Conservation (phyloP, 768 basidiomycete genomes). For the Nidularia sp. region DNA sequence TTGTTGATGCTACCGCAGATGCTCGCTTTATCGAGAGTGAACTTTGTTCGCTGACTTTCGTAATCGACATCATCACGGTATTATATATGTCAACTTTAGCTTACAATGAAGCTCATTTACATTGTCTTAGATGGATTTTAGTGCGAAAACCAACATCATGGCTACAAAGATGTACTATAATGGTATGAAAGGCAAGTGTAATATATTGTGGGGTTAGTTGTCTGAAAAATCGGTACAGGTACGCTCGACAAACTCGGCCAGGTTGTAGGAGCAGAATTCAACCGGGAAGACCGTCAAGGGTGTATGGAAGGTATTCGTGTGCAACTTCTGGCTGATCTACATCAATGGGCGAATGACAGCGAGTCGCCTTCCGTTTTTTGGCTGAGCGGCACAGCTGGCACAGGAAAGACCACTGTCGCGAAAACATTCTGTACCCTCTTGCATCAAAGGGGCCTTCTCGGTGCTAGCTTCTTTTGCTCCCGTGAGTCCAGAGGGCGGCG, state of each 20-base stretch:
- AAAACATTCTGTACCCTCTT: slow-evolving; percentile 3
- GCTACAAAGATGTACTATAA: background rate
- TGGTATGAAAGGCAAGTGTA: background rate
- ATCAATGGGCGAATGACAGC: slow-evolving; percentile 25
- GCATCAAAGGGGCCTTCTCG: background rate
- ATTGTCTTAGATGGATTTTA: background rate
- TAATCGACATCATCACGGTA: background rate
- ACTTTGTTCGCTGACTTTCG: background rate
- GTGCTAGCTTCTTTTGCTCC: background rate
- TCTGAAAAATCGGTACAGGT: background rate
- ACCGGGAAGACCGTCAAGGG: background rate
- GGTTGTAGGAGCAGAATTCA: background rate
- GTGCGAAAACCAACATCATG: background rate
- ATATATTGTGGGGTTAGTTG: background rate
- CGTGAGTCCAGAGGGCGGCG: background rate
- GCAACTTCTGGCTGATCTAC: slow-evolving; percentile 6
- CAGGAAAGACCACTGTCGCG: slow-evolving; percentile 14
- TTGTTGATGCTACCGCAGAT: background rate
- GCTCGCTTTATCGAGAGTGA: background rate
- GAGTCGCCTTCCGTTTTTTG: slow-evolving; percentile 17
- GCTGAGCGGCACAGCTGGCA: slow-evolving; percentile 15
- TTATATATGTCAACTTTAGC: background rate
- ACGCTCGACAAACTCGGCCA: background rate
- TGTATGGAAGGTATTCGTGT: slow-evolving; percentile 8
- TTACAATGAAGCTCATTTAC: background rate